Conservation (phyloP, 805 yeast genomes). For the Ogataea naganishii region DNA sequence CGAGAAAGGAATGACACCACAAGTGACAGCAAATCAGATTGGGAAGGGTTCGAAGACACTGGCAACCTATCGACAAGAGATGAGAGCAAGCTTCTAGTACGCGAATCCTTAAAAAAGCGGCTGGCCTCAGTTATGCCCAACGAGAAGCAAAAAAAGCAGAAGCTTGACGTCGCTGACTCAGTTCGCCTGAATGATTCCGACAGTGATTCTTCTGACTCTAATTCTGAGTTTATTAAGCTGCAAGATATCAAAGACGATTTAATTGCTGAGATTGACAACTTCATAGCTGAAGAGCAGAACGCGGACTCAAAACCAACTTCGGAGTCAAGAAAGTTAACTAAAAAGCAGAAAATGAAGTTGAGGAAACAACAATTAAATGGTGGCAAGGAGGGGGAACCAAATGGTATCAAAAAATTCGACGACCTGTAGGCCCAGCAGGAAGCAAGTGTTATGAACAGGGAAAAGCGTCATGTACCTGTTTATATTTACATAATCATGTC, state of each 20-base stretch:
- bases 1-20: background rate
- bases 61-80: too few species aligned
- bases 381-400: slow-evolving; percentile 43
- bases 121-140: too few species aligned
- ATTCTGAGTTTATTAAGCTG: slow-evolving; percentile 15
- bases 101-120: too few species aligned
- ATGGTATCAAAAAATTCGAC: slow-evolving; percentile 59
- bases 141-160: slow-evolving; percentile 2
- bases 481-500: background rate
- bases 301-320: slow-evolving; percentile 8
- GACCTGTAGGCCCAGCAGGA: too few species aligned
- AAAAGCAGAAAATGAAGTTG: slow-evolving; percentile 21
- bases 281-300: slow-evolving; percentile 12
- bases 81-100: too few species aligned
- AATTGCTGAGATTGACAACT: slow-evolving; percentile 16
- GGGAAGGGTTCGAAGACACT: slow-evolving; percentile 4
- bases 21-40: background rate
- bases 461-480: background rate
- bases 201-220: slow-evolving; percentile 11
- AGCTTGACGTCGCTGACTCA: slow-evolving; percentile 6
- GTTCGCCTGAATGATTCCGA: slow-evolving; percentile 3
- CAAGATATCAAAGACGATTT: slow-evolving; percentile 16
- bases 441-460: too few species aligned
- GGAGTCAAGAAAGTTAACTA: slow-evolving; percentile 7
- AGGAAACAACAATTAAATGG: slow-evolving; percentile 26